Evolutionary conservation across 108 stramenopile genomes (phyloP), one percentile per base, ranked within the genome.

Genomic region (Poteriospumella lacustris): DNA sequence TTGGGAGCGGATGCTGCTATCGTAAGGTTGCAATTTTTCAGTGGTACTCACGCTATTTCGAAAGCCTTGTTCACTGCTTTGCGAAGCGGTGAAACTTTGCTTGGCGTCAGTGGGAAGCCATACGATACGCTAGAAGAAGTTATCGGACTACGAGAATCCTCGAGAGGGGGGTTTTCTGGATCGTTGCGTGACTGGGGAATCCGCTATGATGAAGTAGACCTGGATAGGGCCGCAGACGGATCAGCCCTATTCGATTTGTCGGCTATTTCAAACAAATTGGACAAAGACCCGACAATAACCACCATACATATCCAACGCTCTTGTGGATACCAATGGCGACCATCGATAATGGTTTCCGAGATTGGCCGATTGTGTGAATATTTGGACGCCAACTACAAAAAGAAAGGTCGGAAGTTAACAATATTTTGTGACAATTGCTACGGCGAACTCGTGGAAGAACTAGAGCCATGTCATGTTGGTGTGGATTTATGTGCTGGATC

Each of bases 81-180:
- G 2, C 52, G 83, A 42, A 80, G 81, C 19, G 83, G 83, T 0
- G 83, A 84, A 39, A 78, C 68, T 19, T 62, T 84, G 81, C 44
- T 84, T 29, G 81, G 81, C 2, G 77, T 81, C 58, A 82, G 81
- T 58, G 83, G 83, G 0, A 39, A 38, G 33, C 83, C 83, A 0
- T 84, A 84, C 75, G 83, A 84, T 76, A 84, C 83, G 24, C 79
- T 84, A 15, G 83, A 84, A 39, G 83, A 84, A 62, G 83, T 84
- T 24, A 84, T 84, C 76, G 83, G 83, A 42, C n/a, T 41, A 43
- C 38, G 69, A 70, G 9, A 12, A 0, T 40, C 60, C 9, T 12
- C 5, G 26, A 44, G 58, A 40, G 34, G 39, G 0, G 33, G 33
- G 33, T 42, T 64, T 19, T 31, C 34, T 19, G 77, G 77, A 9